Base-by-base conservation (phyloP, 2,329 filamentous ascomycete species). In the Parafenestella ontariensis region DNA sequence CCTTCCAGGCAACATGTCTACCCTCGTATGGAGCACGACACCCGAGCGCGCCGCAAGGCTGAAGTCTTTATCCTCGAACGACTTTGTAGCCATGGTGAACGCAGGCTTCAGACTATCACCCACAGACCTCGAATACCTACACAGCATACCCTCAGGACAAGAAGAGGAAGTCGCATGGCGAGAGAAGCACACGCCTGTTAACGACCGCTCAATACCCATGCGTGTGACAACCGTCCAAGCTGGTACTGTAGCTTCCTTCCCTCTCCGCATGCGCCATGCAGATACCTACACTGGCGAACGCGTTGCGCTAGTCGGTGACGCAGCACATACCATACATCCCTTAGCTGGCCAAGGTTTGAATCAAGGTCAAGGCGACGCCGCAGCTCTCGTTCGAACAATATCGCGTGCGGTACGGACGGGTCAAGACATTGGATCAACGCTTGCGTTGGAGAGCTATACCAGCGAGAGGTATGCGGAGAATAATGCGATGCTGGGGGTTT, bases 311-410 rank as follows among this genome's bases (percentile, higher is more conserved):
- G 87, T 99, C 31, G 95, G 95, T 56, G 95, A 99, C 63, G 95
- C 95, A 1, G 95, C 95, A 7, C 95, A 99, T 74, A 96, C 93
- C 1, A 88, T 96, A 61, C 95, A 99, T 74, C 95, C 95, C 0
- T 87, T 99, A 3, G 95, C 92, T 1, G 95, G 95, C 0, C 95
- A 98, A 76, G 95, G 95, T 1, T 82, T 99, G 13, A 99, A 99
- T 71, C 90, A 96, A 67, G 95, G 95, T 1, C 89, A 98, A 59
- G 92, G 87, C 17, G 95, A 99, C 72, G 90, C 95, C 0, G 88
- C 91, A 66, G 89, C 89, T 48, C 84, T 99, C 0, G 87, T 88
- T 6, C 83, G 83, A 58, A 87, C 87, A 0, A 89, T 99, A 46
- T 86, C 87, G 56, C 88, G 88, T 62, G 90, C 92, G 3, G 88